phyloP scores from a whole-genome alignment of 768 basidiomycete genomes.

The Mycena leptocephala region DNA sequence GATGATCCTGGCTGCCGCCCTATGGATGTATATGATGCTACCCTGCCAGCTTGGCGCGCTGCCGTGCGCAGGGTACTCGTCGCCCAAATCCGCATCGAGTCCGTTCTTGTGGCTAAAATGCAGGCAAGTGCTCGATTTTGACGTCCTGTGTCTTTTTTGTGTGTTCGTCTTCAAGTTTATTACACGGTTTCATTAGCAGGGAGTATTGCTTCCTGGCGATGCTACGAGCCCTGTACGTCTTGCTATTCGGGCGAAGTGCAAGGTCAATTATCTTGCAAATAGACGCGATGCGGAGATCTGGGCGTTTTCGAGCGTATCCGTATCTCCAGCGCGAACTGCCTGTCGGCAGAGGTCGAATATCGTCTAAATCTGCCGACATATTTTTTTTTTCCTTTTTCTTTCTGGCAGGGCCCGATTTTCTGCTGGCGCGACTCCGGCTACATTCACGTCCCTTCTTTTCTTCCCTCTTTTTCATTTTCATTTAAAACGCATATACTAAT shows the following conservation, averaged over 20 bases:
- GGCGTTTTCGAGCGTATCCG: background rate
- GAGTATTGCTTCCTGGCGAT: background rate
- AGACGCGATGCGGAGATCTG: too few species aligned
- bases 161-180: background rate
- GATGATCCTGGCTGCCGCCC: conserved; percentile 35
- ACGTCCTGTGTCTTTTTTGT: too few species aligned
- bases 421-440: too few species aligned
- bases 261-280: too few species aligned
- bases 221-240: too few species aligned
- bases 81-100: conserved; percentile 71
- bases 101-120: conserved; percentile 72
- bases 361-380: too few species aligned
- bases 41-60: conserved; percentile 78
- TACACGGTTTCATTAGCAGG: background rate
- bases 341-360: too few species aligned
- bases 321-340: too few species aligned
- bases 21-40: conserved; percentile 75
- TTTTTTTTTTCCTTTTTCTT: background rate
- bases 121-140: conserved; percentile 73
- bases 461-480: background rate
- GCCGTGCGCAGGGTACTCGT: conserved; percentile 71
- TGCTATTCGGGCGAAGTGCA: too few species aligned
- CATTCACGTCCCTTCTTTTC: too few species aligned
- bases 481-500: conserved; percentile 4
- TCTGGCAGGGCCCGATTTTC: too few species aligned